Evolutionary conservation across 176 grass and related monocot genomes (phyloP).

Genomic region (Zoysia japonica): DNA sequence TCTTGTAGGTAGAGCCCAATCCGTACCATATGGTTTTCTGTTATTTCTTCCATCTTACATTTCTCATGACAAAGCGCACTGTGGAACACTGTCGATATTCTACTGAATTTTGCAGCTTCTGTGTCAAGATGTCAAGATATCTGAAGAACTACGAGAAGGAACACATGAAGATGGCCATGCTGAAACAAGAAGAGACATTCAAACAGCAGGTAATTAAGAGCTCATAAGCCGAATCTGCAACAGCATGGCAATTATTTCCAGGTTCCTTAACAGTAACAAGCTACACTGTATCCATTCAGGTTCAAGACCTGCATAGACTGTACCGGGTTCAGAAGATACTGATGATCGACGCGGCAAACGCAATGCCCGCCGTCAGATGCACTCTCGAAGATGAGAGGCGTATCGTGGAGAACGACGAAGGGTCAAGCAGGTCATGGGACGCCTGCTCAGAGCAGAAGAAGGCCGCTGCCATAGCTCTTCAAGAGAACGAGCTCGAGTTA

Average conservation of each 20-base stretch:
- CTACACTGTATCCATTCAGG: constrained; percentile 6
- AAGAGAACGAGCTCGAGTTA: constrained; percentile 47
- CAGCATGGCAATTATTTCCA: neutral
- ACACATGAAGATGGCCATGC: constrained; percentile 61
- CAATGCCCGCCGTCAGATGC: neutral
- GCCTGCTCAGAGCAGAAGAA: constrained; percentile 3
- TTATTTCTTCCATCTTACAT: neutral
- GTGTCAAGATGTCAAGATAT: constrained; percentile 34
- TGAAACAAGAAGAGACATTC: constrained; percentile 59
- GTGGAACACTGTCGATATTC: neutral
- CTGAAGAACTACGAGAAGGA: constrained; percentile 54
- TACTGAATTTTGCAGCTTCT: constrained; percentile 12
- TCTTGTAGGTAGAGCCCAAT: constrained; percentile 35
- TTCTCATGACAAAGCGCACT: neutral
- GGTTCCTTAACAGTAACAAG: neutral
- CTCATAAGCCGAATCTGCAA: neutral
- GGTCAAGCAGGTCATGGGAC: constrained; percentile 39
- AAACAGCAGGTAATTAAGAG: constrained; percentile 42
- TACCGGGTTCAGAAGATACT: constrained; percentile 50
- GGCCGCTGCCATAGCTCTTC: neutral
- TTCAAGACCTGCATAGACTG: constrained; percentile 60
- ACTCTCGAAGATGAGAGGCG: constrained; percentile 25
- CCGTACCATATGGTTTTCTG: neutral
- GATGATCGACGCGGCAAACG: constrained; percentile 32
- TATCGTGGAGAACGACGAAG: constrained; percentile 19